These are phyloP conservation scores for Mycosphaerella arachidis DNA, from an alignment of 2,329 filamentous ascomycete genomes.

Conservation along the genomic window DNA sequence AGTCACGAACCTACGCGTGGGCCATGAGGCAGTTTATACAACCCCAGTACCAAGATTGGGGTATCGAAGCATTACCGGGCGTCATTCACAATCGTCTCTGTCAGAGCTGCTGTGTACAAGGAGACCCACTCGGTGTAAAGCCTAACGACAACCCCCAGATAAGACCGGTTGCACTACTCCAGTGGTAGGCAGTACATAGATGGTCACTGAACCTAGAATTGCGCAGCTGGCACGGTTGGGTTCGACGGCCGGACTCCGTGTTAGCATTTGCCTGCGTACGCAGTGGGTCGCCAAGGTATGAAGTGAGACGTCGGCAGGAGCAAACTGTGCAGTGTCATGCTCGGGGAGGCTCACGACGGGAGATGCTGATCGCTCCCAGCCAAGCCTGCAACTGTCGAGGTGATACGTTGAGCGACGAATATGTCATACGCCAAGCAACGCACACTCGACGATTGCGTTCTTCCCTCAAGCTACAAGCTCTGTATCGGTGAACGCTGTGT, in stretches of 20 bases:
- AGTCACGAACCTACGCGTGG: conserved; percentile 9
- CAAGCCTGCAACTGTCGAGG: conserved; percentile 9
- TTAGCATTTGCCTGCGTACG: conserved; percentile 16
- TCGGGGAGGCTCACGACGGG: conserved; percentile 1
- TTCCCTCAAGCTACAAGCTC: background rate
- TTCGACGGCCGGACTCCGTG: conserved; percentile 7
- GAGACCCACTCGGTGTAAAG: conserved; percentile 10
- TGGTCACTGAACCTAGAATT: conserved; percentile 2
- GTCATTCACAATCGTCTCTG: background rate
- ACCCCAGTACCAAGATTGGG: conserved; percentile 1
- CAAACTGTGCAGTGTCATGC: conserved; percentile 12
- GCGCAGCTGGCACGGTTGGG: background rate
- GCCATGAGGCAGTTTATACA: conserved; percentile 10
- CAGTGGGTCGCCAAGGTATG: conserved; percentile 19
- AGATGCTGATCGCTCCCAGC: conserved; percentile 16
- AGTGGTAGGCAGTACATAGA: conserved; percentile 4
- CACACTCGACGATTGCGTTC: conserved; percentile 1
- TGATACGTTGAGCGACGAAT: conserved; percentile 13
- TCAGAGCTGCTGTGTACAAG: background rate
- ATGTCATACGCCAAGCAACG: conserved; percentile 14
- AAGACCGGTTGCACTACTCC: conserved; percentile 11
- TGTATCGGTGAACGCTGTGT: background rate
- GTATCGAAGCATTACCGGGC: background rate
- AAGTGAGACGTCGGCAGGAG: conserved; percentile 17
- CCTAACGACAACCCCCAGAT: conserved; percentile 3